phyloP scores from a whole-genome alignment of 2,329 filamentous ascomycete species.

The Sporothrix pallida region DNA sequence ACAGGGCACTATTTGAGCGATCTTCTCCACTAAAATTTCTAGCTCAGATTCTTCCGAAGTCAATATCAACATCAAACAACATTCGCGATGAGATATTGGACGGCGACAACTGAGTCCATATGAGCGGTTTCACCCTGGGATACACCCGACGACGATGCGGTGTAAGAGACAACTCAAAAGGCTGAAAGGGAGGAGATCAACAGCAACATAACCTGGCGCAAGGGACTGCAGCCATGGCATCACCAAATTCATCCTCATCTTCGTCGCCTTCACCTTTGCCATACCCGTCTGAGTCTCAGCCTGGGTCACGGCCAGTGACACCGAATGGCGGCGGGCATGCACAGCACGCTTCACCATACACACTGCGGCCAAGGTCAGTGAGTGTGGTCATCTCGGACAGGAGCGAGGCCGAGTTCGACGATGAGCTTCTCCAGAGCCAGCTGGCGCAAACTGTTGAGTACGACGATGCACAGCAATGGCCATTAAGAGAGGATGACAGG shows the following conservation, averaged over 20 bases:
- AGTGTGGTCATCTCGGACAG: not conserved
- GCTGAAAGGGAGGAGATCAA: conserved; percentile 8
- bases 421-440: not conserved
- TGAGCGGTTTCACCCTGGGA: too few relatives aligned
- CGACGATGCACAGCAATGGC: conserved; percentile 24
- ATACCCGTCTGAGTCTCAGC: not conserved
- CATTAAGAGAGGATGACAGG: not conserved
- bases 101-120: too few relatives aligned
- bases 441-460: not conserved
- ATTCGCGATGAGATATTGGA: too few relatives aligned
- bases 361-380: not conserved
- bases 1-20: conserved; percentile 6
- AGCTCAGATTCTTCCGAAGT: not conserved
- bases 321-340: not conserved
- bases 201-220: not conserved
- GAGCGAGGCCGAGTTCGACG: not conserved
- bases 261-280: not conserved
- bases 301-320: not conserved
- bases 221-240: conserved; percentile 22
- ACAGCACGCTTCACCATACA: not conserved
- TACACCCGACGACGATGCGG: not conserved
- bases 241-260: conserved; percentile 3
- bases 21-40: conserved; percentile 23
- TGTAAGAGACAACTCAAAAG: too few relatives aligned
- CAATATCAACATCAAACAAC: not conserved